Evolutionary conservation across 495 filamentous ascomycete genomes (phyloP), one percentile per base, ranked within the genome.

Genomic region (Penicillium maclennaniae): DNA sequence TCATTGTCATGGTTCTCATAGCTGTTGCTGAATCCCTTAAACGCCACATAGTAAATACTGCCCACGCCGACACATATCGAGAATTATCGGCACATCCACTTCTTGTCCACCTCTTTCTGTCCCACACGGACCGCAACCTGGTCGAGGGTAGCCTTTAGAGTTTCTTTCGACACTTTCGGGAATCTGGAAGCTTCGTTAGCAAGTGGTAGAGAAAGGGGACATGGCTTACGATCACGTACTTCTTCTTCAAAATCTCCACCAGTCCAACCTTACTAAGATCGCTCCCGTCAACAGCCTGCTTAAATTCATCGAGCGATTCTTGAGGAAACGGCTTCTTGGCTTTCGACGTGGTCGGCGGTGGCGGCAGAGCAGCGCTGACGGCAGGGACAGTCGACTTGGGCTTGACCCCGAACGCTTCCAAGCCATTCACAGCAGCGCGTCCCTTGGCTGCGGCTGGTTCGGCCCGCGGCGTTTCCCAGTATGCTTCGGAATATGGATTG

Each of bases 401-500:
- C 14, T 55, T 49, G 5, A 62, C 55, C 39, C 60, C 51, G 55
- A 69, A 70, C 4, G 54, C 48, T 28, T 69, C 60, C 6, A 71
- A 59, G 2, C 20, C 63, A 54, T 9, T 53, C 50, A 7, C n/a
- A 19, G 38, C 39, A 17, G 53, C 59, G 15, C 53, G 19, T 5
- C 51, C 50, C 7, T 59, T 62, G 0, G 45, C 42, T 7, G 58
- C 46, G 14, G 15, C 23, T 9, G 53, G 19, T 25, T 49, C 47
- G 9, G 54, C 36, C 12, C 39, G 51, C 49, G 60, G 77, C 36
- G 69, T 74, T 15, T 73, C 76, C 93, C 93, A 97, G 71, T 97
- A 97, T 4, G 68, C 67, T 1, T 80, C 83, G 0, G 88, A 91
- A 62, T 91, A 95, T 0, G 93, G 93, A 54, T 99, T 84, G 60